phyloP scores from a whole-genome alignment of 257 asterid species.

The Solanum bulbocastanum region DNA sequence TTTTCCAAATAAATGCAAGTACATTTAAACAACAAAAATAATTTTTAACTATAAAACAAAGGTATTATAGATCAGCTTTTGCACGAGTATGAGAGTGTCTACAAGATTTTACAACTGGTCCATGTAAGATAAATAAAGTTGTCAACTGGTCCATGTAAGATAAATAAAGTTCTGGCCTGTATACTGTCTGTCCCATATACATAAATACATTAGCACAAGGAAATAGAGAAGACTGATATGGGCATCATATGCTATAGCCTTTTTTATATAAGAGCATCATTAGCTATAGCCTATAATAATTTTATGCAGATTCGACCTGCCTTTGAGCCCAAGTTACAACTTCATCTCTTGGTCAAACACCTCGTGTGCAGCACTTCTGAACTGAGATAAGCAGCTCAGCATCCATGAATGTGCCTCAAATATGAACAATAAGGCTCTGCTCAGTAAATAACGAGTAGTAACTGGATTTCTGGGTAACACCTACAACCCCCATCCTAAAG shows the following conservation, averaged over 20 bases:
- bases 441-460: background rate
- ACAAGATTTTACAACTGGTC: background rate
- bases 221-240: background rate
- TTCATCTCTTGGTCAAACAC: background rate
- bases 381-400: background rate
- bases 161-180: background rate
- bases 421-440: background rate
- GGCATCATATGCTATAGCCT: background rate
- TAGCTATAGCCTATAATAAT: background rate
- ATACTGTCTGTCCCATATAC: background rate
- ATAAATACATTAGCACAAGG: background rate
- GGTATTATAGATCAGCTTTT: background rate
- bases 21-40: background rate
- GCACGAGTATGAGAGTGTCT: background rate
- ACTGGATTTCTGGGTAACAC: background rate
- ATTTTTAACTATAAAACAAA: background rate
- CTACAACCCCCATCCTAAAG: background rate
- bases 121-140: background rate
- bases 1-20: conserved; percentile 4
- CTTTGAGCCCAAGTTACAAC: background rate
- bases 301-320: background rate
- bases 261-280: background rate
- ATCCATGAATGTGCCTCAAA: background rate
- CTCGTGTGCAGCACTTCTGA: background rate
- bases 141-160: background rate